These are phyloP conservation scores for Fusarium albosuccineum DNA, from an alignment of 2,329 filamentous ascomycete species.

Conservation along the genomic window DNA sequence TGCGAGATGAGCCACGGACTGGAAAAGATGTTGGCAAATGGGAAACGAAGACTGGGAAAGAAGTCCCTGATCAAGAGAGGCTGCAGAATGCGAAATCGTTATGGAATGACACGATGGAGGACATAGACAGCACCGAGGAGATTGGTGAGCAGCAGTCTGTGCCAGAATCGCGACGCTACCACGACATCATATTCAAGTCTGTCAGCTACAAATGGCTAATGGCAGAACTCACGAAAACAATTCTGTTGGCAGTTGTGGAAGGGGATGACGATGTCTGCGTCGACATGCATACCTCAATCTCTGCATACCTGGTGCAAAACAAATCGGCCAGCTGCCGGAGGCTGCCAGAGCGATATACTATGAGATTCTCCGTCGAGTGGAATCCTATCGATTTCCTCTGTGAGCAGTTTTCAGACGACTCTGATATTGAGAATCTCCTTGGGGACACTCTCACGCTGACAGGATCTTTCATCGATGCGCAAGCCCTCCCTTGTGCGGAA, in stretches of 20 bases:
- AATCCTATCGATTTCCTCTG: not conserved
- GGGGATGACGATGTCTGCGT: not conserved
- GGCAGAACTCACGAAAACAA: not conserved
- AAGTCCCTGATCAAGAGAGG: too few species aligned
- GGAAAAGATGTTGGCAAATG: too few species aligned
- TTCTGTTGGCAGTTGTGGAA: not conserved
- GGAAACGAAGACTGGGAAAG: too few species aligned
- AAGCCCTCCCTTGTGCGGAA: not conserved
- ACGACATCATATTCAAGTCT: not conserved
- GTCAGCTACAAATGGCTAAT: not conserved
- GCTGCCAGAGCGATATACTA: not conserved
- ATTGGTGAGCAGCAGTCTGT: not conserved
- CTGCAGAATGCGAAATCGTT: too few species aligned
- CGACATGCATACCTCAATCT: not conserved
- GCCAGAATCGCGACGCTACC: not conserved
- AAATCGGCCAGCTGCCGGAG: not conserved
- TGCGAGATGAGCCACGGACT: too few species aligned
- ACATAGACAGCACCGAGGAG: too few species aligned
- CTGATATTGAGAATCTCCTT: not conserved
- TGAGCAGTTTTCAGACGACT: not conserved
- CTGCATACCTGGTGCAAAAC: not conserved
- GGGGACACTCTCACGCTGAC: not conserved
- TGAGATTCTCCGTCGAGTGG: not conserved
- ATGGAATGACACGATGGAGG: too few species aligned
- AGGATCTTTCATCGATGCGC: not conserved